Evolutionary conservation across 805 yeast genomes (phyloP).

Genomic region (Yamadazyma ubonensis): DNA sequence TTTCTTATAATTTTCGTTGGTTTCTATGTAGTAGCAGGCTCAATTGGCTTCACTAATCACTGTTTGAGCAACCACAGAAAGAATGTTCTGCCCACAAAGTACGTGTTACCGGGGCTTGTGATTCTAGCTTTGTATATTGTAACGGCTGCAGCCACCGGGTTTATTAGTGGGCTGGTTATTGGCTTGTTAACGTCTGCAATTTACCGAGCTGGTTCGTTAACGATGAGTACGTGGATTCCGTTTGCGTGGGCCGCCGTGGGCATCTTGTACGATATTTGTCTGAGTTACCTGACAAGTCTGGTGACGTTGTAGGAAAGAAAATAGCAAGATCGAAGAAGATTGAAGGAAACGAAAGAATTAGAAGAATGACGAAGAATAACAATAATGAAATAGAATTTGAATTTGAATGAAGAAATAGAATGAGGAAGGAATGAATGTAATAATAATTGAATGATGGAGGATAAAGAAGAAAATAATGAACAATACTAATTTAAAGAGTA

Average conservation of each 20-base stretch:
- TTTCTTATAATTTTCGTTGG: constrained; percentile 63
- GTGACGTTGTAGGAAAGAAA: constrained; percentile 18
- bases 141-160: constrained; percentile 62
- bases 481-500: no score
- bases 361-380: not conserved
- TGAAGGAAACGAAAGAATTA: no score
- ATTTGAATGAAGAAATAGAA: no score
- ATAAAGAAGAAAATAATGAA: no score
- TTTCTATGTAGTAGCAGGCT: constrained; percentile 64
- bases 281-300: constrained; percentile 57
- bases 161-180: constrained; percentile 69
- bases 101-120: constrained; percentile 7
- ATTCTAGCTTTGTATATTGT: constrained; percentile 37
- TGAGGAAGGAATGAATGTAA: no score
- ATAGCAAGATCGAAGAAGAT: not conserved
- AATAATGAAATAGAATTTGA: no score
- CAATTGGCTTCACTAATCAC: constrained; percentile 46
- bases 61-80: constrained; percentile 22
- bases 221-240: constrained; percentile 96
- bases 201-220: constrained; percentile 74
- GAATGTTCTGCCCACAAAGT: constrained; percentile 7
- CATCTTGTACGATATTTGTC: constrained; percentile 62
- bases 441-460: no score
- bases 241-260: constrained; percentile 73
- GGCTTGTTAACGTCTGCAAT: constrained; percentile 76